These are phyloP conservation scores for Phascolomyces articulosus DNA, from an alignment of 371 early-diverging fungal genomes.

Conservation along the genomic window DNA sequence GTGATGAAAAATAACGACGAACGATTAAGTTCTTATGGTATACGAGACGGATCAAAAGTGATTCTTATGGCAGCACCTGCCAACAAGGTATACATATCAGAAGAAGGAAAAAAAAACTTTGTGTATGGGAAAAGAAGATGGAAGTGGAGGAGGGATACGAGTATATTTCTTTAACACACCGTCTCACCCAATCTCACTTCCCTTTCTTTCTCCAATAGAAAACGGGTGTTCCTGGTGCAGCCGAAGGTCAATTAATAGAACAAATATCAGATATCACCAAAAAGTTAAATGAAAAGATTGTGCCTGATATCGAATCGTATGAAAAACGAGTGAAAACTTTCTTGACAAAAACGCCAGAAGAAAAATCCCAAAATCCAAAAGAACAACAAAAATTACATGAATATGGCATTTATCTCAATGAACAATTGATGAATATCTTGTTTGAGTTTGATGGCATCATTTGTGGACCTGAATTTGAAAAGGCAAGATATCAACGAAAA, in stretches of 20 bases:
- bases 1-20: conserved; percentile 27
- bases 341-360: background rate
- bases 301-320: conserved; percentile 23
- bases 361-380: conserved; percentile 4
- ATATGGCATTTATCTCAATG: conserved; percentile 22
- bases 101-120: too few relatives aligned
- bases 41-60: conserved; percentile 21
- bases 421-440: conserved; percentile 26
- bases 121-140: background rate
- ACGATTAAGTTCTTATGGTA: conserved; percentile 18
- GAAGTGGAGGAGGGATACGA: too few relatives aligned
- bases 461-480: conserved; percentile 13
- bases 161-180: too few relatives aligned
- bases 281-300: conserved; percentile 14
- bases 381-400: conserved; percentile 19
- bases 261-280: conserved; percentile 6
- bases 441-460: conserved; percentile 27
- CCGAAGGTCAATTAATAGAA: conserved; percentile 11
- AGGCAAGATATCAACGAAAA: conserved; percentile 23
- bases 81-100: background rate
- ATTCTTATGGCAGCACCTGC: conserved; percentile 16
- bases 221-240: background rate
- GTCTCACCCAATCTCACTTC: too few relatives aligned
- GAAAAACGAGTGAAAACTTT: conserved; percentile 21
- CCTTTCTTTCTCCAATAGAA: too few relatives aligned